phyloP scores from a whole-genome alignment of 208 protist genomes.

The Trypanosoma vivax region DNA sequence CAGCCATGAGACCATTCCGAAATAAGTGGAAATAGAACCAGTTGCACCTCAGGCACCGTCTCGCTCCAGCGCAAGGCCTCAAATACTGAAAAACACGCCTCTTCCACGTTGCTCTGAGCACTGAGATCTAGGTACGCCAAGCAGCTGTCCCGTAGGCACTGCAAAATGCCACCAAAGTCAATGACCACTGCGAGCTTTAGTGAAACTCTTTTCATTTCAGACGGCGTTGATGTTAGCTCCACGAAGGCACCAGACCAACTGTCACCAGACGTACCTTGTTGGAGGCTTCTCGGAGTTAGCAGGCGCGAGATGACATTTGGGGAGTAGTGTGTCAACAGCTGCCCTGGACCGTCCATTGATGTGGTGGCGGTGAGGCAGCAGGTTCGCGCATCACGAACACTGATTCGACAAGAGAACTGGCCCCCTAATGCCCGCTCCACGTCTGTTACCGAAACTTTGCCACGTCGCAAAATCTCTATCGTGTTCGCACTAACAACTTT shows the following conservation, averaged over 20 bases:
- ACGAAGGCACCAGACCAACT: constrained; percentile 5
- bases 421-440: constrained; percentile 44
- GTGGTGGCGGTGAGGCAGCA: constrained; percentile 22
- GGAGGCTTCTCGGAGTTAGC: constrained; percentile 55
- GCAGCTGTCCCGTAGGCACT: constrained; percentile 23
- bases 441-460: constrained; percentile 61
- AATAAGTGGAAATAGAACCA: constrained; percentile 82
- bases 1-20: constrained; percentile 56
- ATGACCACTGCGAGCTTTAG: constrained; percentile 50
- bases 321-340: constrained; percentile 90
- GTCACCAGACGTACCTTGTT: neutral
- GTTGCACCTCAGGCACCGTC: constrained; percentile 36
- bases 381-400: constrained; percentile 62
- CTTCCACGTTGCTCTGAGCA: constrained; percentile 29
- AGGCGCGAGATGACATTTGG: constrained; percentile 67
- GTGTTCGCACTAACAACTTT: constrained; percentile 52
- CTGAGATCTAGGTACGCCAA: constrained; percentile 71
- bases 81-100: constrained; percentile 79
- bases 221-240: constrained; percentile 3
- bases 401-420: constrained; percentile 31
- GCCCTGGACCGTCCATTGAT: constrained; percentile 85
- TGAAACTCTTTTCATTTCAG: constrained; percentile 2
- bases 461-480: constrained; percentile 77
- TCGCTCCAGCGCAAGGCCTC: constrained; percentile 83
- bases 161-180: constrained; percentile 63